Base-by-base conservation (phyloP, 176 grass and related monocot genomes). In the Hyparrhenia diplandra region DNA sequence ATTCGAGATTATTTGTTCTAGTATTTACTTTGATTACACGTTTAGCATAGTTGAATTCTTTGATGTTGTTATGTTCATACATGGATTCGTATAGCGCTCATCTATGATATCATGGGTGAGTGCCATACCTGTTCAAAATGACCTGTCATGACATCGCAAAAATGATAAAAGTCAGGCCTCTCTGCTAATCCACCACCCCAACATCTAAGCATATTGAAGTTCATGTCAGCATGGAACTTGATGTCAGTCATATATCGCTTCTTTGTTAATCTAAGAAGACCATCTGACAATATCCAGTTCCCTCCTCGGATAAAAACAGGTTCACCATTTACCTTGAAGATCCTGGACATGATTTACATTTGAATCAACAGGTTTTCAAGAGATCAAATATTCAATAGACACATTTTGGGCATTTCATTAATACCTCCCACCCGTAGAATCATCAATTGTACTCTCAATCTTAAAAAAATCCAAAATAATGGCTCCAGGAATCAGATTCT, bases 281-380 rank as follows among this genome's bases (percentile, higher is more conserved):
- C 88, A 95, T 98, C 95, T 63, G 95, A 98, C 74, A 95, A 79
- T 91, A 98, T 95, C 95, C 95, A 98, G 59, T 98, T 98, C 73
- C 95, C 95, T 54, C 95, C 95, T 91, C 95, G 84, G 39, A 98
- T 91, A 70, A 98, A 98, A 89, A 98, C 23, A 84, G 69, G 88
- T 70, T 98, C 80, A 55, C 95, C 90, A 37, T 98, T 98, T 83
- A 98, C 90, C 84, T 91, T 98, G 86, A 95, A 95, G 55, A 98
- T 82, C 87, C 95, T 98, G 83, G 25, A 85, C 16, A 85, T 34
- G 41, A 81, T 49, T 21, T 35, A 62, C 4, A 72, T 75, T 79
- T 78, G 52, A 21, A 85, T 68, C 63, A 29, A 13, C 27, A 74
- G 45, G 28, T 57, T 83, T 47, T 63, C 80, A 83, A 6, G 20